phyloP scores from a whole-genome alignment of 139 green algal genomes.

The Chlorella vulgaris region DNA sequence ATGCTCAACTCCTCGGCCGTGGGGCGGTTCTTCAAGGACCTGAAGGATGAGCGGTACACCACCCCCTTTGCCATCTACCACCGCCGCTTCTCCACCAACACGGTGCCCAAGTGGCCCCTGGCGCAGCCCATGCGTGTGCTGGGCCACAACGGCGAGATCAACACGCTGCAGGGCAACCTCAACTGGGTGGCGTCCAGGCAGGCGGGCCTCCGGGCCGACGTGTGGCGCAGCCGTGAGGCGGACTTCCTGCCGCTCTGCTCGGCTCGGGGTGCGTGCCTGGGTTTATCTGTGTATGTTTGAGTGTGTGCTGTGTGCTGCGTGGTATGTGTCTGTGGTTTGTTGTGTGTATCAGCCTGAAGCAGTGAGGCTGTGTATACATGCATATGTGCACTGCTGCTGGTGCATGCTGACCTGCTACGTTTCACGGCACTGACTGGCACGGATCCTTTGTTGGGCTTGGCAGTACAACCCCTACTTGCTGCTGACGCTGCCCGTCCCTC shows the following conservation, averaged over 20 bases:
- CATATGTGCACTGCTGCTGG: no score
- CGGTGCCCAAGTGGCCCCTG: conserved; percentile 97
- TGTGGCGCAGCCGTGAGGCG: conserved; percentile 91
- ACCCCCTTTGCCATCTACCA: conserved; percentile 98
- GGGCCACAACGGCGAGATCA: conserved; percentile 99
- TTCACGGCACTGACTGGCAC: no score
- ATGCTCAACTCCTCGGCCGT: conserved; percentile 67
- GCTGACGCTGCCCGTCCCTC: no score
- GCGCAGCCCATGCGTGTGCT: conserved; percentile 98
- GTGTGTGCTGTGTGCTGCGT: neutral
- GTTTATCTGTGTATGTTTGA: no score
- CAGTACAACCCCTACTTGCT: no score
- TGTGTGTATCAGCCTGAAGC: no score
- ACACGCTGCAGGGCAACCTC: conserved; percentile 99
- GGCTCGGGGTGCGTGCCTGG: conserved; percentile 23
- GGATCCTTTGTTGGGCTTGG: no score
- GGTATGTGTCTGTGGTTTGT: no score
- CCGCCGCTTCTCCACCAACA: conserved; percentile 98
- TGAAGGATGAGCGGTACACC: conserved; percentile 83
- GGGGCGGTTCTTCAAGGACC: conserved; percentile 91
- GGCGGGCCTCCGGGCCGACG: conserved; percentile 79
- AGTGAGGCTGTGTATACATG: no score
- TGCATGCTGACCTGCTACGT: no score
- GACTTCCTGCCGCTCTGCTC: conserved; percentile 91
- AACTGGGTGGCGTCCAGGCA: conserved; percentile 98